A percentile compares a stretch with the other conserved stretches of the same genome.
Conservation (phyloP, 768 basidiomycete species). For the Russula earlei region DNA sequence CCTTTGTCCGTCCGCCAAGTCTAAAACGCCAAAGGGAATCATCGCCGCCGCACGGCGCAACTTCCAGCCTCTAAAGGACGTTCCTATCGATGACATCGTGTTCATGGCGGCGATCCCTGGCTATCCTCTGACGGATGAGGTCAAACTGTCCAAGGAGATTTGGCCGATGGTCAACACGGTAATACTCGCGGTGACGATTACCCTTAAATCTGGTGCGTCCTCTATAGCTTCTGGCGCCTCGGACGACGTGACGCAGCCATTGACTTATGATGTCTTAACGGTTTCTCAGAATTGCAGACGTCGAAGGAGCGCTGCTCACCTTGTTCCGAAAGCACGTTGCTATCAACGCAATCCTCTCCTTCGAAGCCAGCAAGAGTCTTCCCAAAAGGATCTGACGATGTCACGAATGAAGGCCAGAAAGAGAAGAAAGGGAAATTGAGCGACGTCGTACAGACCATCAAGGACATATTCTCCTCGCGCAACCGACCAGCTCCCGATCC, state of each 20-base stretch:
- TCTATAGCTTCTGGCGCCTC: no score
- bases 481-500: no score
- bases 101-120: background rate
- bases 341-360: no score
- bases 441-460: no score
- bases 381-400: no score
- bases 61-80: background rate
- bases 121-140: background rate
- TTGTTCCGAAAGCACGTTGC: no score
- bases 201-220: background rate
- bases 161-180: background rate
- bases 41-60: background rate
- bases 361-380: no score
- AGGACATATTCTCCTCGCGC: no score
- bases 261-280: background rate
- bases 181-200: background rate
- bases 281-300: no score
- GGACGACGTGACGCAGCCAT: background rate
- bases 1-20: background rate
- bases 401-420: no score
- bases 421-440: no score
- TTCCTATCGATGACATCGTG: background rate
- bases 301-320: no score
- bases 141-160: background rate
- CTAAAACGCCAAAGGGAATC: background rate